These are phyloP conservation scores for Macrophomina tecta DNA, from an alignment of 2,329 filamentous ascomycete species.

Conservation along the genomic window DNA sequence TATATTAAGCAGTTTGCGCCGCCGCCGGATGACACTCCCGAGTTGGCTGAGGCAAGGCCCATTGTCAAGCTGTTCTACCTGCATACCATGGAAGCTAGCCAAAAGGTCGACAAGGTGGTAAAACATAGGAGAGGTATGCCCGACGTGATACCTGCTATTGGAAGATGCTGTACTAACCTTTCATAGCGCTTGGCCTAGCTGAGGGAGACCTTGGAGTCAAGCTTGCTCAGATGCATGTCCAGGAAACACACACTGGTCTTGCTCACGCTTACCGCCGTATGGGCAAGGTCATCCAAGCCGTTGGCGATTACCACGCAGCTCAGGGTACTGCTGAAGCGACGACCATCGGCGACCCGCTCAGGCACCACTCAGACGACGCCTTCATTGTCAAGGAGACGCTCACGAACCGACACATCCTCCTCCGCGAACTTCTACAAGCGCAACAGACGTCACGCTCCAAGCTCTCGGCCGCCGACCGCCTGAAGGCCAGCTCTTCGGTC, in stretches of 20 bases:
- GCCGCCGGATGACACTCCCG: conserved; percentile 94
- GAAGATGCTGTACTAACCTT: conserved; percentile 4
- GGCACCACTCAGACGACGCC: conserved; percentile 93
- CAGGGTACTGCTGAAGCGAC: conserved; percentile 97
- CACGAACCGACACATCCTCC: conserved; percentile 95
- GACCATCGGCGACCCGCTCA: conserved; percentile 89
- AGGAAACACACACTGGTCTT: conserved; percentile 88
- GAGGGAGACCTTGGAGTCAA: conserved; percentile 95
- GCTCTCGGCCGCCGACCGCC: conserved; percentile 82
- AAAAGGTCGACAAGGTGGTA: conserved; percentile 94
- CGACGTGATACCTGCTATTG: neutral
- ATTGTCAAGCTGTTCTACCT: conserved; percentile 96
- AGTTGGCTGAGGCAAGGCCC: conserved; percentile 86
- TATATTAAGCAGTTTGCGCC: conserved; percentile 98
- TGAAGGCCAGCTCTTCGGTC: conserved; percentile 86
- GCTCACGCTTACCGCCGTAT: conserved; percentile 93
- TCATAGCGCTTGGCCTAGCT: conserved; percentile 82
- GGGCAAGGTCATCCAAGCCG: conserved; percentile 89
- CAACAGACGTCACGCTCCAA: conserved; percentile 85
- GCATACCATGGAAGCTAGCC: conserved; percentile 93
- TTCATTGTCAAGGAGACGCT: conserved; percentile 98
- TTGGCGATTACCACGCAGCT: conserved; percentile 93
- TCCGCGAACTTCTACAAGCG: conserved; percentile 90
- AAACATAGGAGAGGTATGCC: conserved; percentile 82
- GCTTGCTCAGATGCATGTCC: conserved; percentile 81